Evolutionary conservation across 176 grass and related monocot species (phyloP).

Genomic region (Rhynchospora pubera): DNA sequence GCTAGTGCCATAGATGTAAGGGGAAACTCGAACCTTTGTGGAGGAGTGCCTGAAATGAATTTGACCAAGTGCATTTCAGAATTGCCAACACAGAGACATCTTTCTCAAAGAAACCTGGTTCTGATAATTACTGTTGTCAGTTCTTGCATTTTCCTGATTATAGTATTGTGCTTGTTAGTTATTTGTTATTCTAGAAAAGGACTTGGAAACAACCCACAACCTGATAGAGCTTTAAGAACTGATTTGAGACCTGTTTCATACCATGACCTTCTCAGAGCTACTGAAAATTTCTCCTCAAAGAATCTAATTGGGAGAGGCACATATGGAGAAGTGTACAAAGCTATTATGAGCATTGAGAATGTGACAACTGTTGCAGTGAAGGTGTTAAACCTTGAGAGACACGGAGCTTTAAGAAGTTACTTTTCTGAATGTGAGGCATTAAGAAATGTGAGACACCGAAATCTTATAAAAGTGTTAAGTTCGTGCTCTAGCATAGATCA

Average conservation of each 20-base stretch:
- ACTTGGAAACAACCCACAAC: background rate
- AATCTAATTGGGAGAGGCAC: no score
- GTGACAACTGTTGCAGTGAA: constrained; percentile 26
- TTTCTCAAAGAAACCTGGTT: background rate
- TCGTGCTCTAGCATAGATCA: constrained; percentile 43
- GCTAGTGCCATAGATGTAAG: background rate
- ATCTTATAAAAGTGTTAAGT: constrained; percentile 4
- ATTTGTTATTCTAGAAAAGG: background rate
- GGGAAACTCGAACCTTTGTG: constrained; percentile 27
- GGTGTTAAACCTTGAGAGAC: constrained; percentile 37
- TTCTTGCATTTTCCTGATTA: background rate
- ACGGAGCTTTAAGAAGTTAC: constrained; percentile 17
- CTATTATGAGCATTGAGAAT: constrained; percentile 1
- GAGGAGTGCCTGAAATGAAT: constrained; percentile 23
- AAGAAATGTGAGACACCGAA: no score
- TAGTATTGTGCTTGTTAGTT: background rate
- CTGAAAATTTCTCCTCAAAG: no score
- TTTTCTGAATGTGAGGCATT: no score
- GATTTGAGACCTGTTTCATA: no score
- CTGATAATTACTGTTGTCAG: background rate
- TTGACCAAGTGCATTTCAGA: background rate
- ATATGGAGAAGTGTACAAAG: no score
- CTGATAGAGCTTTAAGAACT: background rate
- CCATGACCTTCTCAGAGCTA: no score
- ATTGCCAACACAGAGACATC: no score